Evolutionary conservation across 805 yeast genomes (phyloP), one percentile per base, ranked within the genome.

Genomic region (Saccharomyces eubayanus): DNA sequence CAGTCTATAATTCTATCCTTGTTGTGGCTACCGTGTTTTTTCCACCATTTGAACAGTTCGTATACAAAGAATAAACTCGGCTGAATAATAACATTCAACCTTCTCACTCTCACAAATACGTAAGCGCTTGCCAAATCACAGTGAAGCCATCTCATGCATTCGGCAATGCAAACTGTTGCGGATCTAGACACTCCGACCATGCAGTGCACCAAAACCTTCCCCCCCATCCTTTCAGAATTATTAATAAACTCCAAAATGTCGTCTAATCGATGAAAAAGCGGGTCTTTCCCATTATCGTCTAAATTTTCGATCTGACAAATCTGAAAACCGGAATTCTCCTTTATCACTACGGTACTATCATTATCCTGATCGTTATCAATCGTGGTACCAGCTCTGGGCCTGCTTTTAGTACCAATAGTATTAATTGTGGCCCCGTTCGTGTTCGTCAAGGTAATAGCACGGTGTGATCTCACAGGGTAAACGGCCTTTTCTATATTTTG

Each of bases 131-230:
- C 83, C 29, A 92, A 72, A 46, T 82, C 80, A 52, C 89, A 72
- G 14, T 79, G 71, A 27, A 87, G 70, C 45, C 96, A 72, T 59
- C 81, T 80, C 96, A 92, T 91, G 41, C 89, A 92, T 65, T 90
- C 97, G 1, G 97, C 97, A 59, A 92, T 92, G 61, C 95, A 92
- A 10, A 92, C 95, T 0, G 97, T 89, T 0, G 97, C 98, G 2
- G 96, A 88, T 53, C 98, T 74, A 0, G 96, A 88, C 3, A 92
- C 98, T 0, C 98, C 98, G 49, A 89, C 97, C 64, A 96, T 87
- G 63, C 98, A 92, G 68, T 92, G 98, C 10, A 92, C 91, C 56
- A 92, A 74, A 1, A 84, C 81, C 48, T 78, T 79, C 24, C 80
- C 81, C 40, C 70, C 71, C 0, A 60, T 59, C 21, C 67, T 59